Conservation (phyloP, 805 yeast species). For the Saturnispora quitensis region DNA sequence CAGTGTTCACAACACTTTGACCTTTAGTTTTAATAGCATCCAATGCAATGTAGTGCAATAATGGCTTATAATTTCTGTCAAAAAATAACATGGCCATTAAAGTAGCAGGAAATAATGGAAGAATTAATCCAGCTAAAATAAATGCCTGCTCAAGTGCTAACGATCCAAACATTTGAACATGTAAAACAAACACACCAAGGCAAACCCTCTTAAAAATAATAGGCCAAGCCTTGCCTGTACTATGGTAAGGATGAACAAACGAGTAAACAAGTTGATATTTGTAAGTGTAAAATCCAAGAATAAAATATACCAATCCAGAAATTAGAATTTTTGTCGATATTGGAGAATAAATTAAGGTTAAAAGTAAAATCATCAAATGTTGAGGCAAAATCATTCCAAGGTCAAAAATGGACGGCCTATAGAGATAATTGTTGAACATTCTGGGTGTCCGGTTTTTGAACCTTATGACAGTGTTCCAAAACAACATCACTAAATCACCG, state of each 20-base stretch:
- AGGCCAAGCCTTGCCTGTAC: constrained; percentile 63
- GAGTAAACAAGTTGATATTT: constrained; percentile 54
- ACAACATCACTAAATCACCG: constrained; percentile 42
- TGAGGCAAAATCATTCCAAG: constrained; percentile 56
- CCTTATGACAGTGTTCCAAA: constrained; percentile 32
- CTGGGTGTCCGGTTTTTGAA: constrained; percentile 38
- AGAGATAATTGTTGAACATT: constrained; percentile 41
- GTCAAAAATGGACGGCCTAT: constrained; percentile 50
- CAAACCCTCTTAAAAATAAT: constrained; percentile 48
- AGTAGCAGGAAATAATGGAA: constrained; percentile 42
- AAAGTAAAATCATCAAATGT: constrained; percentile 49
- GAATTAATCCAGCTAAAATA: constrained; percentile 36
- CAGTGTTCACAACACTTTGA: constrained; percentile 23
- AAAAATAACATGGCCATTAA: constrained; percentile 39
- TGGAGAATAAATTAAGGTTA: constrained; percentile 50
- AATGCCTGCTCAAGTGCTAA: constrained; percentile 52
- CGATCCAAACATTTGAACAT: constrained; percentile 57
- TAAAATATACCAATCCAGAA: constrained; percentile 50
- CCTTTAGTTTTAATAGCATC: constrained; percentile 42
- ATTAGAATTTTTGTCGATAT: constrained; percentile 50
- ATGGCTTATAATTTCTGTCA: constrained; percentile 45
- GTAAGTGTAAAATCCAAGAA: constrained; percentile 49
- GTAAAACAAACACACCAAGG: constrained; percentile 46
- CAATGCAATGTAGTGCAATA: constrained; percentile 47
- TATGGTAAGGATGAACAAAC: constrained; percentile 55